Evolutionary conservation across 768 basidiomycete species (phyloP), one percentile per base, ranked within the genome.

Genomic region (Pulveroboletus ravenelii): DNA sequence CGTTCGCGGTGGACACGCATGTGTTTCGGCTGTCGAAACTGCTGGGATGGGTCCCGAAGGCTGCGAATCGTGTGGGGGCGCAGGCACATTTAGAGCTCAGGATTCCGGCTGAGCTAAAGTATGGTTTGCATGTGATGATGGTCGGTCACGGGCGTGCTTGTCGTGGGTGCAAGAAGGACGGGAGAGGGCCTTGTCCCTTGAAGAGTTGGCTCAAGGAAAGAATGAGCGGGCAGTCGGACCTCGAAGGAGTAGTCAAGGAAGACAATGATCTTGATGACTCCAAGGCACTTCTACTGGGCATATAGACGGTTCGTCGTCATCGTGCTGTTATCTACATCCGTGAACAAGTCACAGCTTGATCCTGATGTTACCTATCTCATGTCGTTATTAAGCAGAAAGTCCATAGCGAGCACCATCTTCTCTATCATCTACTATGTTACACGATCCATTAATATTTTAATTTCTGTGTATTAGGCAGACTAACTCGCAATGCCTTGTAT

Each of bases 1-100:
- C 79, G 0, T 83, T 84, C 49, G 79, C 82, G 1, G 82, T 84
- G 43, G 82, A 84, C 52, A 84, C 82, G 8, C 81, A 83, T 53
- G 76, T 84, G 23, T 83, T 74, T 57, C 70, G 81, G 13, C 61
- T 82, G 48, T 74, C 73, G 62, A 77, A 68, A 45, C 49, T 82
- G 46, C 42, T 65, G 17, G 72, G 71, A 4, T 75, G 74, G 74
- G 70, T 74, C n/a, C 74, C 74, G 3, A 42, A 56, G 45, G 58
- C 49, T 23, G 75, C 79, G 14, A 74, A 80, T 58, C 63, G 78
- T 1, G 72, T 83, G 2, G 69, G 70, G 6, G 71, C 82, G 1
- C 82, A 82, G 62, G 79, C 78, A 10, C 81, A 82, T 60, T 62
- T 84, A 15, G 81, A 83, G 56, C 56, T 74, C 29, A 70, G 61